Conservation (phyloP, 345 rosid species). For the Brassica rapa region DNA sequence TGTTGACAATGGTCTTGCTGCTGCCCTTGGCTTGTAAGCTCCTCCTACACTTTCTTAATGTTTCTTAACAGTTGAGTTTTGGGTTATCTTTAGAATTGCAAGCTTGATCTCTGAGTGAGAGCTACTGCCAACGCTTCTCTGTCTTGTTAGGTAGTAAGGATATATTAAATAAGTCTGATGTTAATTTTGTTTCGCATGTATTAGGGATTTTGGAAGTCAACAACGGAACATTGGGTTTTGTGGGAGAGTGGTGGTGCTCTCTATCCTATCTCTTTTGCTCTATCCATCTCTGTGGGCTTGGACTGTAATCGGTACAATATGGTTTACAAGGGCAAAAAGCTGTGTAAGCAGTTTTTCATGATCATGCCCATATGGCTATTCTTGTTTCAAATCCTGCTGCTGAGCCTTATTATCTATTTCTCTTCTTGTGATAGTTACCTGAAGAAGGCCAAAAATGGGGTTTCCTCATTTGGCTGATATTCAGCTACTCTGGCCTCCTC, state of each 20-base stretch:
- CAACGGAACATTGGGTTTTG: constrained; percentile 91
- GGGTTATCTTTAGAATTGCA: constrained; percentile 13
- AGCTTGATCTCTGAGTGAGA: constrained; percentile 23
- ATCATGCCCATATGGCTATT: constrained; percentile 1
- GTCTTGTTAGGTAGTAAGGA: constrained; percentile 4
- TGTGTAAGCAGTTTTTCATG: constrained; percentile 61
- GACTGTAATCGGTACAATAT: constrained; percentile 87
- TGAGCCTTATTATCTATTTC: constrained; percentile 12
- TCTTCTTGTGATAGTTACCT: constrained; percentile 61
- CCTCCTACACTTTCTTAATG: neutral
- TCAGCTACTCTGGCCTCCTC: constrained; percentile 92
- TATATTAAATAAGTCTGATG: neutral
- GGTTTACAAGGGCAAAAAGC: constrained; percentile 73
- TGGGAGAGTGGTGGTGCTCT: constrained; percentile 86
- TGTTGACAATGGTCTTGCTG: constrained; percentile 89
- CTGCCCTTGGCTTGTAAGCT: constrained; percentile 96
- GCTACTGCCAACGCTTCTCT: constrained; percentile 20
- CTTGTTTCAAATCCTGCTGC: constrained; percentile 11
- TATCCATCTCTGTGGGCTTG: constrained; percentile 96
- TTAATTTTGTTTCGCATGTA: neutral
- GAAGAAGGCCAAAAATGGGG: constrained; percentile 98
- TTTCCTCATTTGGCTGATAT: constrained; percentile 91
- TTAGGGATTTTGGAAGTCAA: constrained; percentile 97
- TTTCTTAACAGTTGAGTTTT: neutral
- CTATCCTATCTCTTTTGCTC: constrained; percentile 66